Conservation (phyloP, 257 asterid genomes). For the Solanum bulbocastanum region DNA sequence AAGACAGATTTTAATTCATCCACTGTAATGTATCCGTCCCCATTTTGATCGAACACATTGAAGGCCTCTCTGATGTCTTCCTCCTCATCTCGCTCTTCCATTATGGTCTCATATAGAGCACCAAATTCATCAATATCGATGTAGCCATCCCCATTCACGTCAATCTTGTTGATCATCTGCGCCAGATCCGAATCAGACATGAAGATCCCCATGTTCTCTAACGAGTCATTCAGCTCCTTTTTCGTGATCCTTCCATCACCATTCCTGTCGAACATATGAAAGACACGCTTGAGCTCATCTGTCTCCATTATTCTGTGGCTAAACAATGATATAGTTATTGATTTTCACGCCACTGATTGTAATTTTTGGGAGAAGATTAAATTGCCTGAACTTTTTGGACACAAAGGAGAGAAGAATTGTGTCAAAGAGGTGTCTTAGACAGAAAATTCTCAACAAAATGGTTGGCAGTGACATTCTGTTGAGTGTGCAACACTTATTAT, state of each 20-base stretch:
- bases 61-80: conserved; percentile 2
- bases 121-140: conserved; percentile 6
- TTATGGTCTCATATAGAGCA: conserved; percentile 3
- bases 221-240: background rate
- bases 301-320: background rate
- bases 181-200: background rate
- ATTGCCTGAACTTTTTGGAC: conserved; percentile 12
- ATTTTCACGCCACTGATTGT: background rate
- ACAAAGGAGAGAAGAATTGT: conserved; percentile 5
- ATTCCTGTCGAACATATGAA: conserved; percentile 4
- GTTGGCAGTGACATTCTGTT: conserved; percentile 5
- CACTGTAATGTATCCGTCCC: conserved; percentile 1
- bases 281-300: background rate
- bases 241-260: conserved; percentile 5
- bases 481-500: background rate
- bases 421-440: conserved; percentile 9
- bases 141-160: conserved; percentile 1
- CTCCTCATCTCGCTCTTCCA: conserved; percentile 5
- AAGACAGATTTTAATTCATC: conserved; percentile 5
- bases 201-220: conserved; percentile 12
- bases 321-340: background rate
- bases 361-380: background rate
- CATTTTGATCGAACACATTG: conserved; percentile 1
- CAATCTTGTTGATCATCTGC: conserved; percentile 2
- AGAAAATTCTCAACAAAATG: conserved; percentile 4